Evolutionary conservation across 1,139 yeast species (phyloP), one percentile per base, ranked within the genome.

Genomic region (Candida albicans): DNA sequence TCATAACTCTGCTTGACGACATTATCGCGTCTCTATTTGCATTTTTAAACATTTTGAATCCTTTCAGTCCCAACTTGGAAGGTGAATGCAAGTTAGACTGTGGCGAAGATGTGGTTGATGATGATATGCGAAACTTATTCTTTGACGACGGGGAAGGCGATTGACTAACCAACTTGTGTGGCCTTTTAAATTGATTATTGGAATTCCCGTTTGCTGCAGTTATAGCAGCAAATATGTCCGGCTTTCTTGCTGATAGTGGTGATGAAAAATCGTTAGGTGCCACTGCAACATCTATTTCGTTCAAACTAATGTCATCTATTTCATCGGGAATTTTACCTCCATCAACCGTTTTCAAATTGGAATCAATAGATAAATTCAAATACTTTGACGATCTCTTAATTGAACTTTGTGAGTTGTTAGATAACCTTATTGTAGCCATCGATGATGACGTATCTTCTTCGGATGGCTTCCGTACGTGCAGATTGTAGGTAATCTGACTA

Each of bases 301-400:
- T 61, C 44, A 65, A 52, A 42, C 62, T 56, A 27, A 61, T 60
- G 41, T 55, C 49, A 43, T 64, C 68, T n/a, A 60, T 52, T 38
- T 48, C 54, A 36, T 47, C 50, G 7, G 43, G 43, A 18, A 42
- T 33, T 18, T 49, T 45, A 18, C 40, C 41, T 14, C 47, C 44
- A 39, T 39, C 42, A 34, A 50, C 7, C 4, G 53, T 43, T 26
- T 41, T 42, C 18, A 48, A 36, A 39, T 43, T 49, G 4, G 53
- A 64, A 50, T 73, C 77, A 24, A 72, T 70, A n/a, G 76, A 71
- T 18, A 77, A 62, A 50, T 75, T 75, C 43, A 76, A 55, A 51
- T 65, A 76, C 48, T 77, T 77, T 13, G 75, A 68, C 1, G 81
- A 75, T 40, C 79, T 56, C 44, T 70, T 71, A 27, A 73, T 70